Evolutionary conservation across 371 early-diverging fungal genomes (phyloP).

Genomic region (Circinella minor): DNA sequence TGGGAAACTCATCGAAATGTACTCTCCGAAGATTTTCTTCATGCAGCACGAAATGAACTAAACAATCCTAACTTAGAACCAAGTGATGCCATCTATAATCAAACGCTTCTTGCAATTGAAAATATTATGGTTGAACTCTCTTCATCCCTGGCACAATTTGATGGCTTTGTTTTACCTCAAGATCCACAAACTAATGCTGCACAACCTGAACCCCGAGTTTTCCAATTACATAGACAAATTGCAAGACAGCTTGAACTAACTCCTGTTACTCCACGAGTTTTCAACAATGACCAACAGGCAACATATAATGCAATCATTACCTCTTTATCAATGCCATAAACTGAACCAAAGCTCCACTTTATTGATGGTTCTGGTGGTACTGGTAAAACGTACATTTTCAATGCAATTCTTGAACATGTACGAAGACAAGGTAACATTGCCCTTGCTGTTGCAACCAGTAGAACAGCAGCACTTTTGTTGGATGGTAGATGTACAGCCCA

Average conservation of each 20-base stretch:
- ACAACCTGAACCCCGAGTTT: not conserved
- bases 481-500: not conserved
- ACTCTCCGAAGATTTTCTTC: not conserved
- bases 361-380: constrained; percentile 14
- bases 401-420: not conserved
- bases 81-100: not conserved
- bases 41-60: not conserved
- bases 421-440: not conserved
- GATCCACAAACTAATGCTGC: not conserved
- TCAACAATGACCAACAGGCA: not conserved
- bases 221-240: not conserved
- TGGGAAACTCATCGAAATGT: not conserved
- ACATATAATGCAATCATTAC: not conserved
- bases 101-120: not conserved
- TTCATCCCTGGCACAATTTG: not conserved
- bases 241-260: not conserved
- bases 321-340: not conserved
- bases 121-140: not conserved
- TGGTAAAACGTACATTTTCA: constrained; percentile 10
- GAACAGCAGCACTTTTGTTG: not conserved
- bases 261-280: not conserved
- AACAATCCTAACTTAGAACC: not conserved
- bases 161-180: not conserved
- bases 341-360: constrained; percentile 4
- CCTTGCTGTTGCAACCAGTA: not conserved